Conservation (phyloP, 495 filamentous ascomycete species). For the Evernia prunastri region DNA sequence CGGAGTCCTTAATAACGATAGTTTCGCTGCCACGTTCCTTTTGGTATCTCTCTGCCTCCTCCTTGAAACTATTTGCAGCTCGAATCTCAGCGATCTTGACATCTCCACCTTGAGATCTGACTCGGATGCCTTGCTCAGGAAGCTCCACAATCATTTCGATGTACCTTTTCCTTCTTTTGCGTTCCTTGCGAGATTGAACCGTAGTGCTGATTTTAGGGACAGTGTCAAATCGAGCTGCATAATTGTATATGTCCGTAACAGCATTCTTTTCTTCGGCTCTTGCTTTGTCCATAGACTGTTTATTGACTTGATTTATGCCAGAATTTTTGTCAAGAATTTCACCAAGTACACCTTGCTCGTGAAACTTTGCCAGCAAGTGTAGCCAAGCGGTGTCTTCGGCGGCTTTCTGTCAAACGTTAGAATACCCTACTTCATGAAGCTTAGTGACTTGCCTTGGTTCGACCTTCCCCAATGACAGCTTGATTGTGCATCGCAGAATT, state of each 20-base stretch:
- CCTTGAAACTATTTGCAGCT: constrained; percentile 39
- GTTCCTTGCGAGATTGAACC: constrained; percentile 10
- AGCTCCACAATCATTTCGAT: constrained; percentile 36
- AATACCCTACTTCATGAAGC: neutral
- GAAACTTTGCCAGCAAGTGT: constrained; percentile 32
- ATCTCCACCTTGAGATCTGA: constrained; percentile 26
- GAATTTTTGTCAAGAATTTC: constrained; percentile 26
- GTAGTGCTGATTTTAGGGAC: constrained; percentile 33
- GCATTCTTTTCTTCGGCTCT: constrained; percentile 32
- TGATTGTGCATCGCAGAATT: constrained; percentile 26
- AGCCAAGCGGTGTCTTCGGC: constrained; percentile 33
- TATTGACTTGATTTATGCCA: constrained; percentile 25
- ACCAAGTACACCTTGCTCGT: constrained; percentile 29
- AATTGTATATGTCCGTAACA: constrained; percentile 43
- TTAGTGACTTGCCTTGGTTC: constrained; percentile 27
- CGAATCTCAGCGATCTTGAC: constrained; percentile 33
- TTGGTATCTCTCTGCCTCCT: constrained; percentile 39
- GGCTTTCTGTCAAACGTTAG: constrained; percentile 29
- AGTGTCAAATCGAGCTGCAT: constrained; percentile 41
- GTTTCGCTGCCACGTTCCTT: constrained; percentile 33
- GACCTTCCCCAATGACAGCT: constrained; percentile 31
- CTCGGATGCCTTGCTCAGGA: constrained; percentile 39
- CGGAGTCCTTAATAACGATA: constrained; percentile 35
- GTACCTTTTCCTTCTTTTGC: constrained; percentile 19
- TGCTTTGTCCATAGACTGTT: constrained; percentile 13